Base-by-base conservation (phyloP, 2,329 filamentous ascomycete species). In the Alternaria sp. region DNA sequence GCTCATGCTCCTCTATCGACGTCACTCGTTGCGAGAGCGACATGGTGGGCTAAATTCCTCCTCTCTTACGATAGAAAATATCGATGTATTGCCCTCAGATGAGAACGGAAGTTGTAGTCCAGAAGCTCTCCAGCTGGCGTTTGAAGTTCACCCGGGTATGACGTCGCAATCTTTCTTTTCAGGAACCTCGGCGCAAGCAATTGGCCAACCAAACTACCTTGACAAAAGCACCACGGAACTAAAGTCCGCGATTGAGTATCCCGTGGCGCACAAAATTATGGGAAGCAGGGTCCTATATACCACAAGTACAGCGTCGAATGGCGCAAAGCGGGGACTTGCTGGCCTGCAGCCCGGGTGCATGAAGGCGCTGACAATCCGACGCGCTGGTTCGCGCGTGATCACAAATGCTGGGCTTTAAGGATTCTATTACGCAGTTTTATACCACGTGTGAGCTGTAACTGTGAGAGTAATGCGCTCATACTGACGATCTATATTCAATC, bases 1-100 rank as follows among this genome's bases (percentile, higher is more conserved):
- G 73, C 65, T 79, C 72, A 63, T 80, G 78, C 67, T 79, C 78
- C 73, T 80, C 79, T 58, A 80, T 75, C 14, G 74, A 73, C 22
- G 78, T 80, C 46, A 80, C 68, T 48, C 79, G 72, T 66, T 80
- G 74, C 7, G 75, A 71, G 43, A 81, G 69, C 57, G 79, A 80
- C 79, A 81, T 81, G 61, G 10, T 64, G 65, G 56, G 64, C 53
- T 27, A 22, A 54, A 38, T 27, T 22, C 40, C 12, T 25, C n/a
- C 43, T 44, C 25, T 25, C 46, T 16, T 44, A n/a, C 12, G 28
- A 28, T 45, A n/a, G 0, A 14, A 22, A 11, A 25, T 36, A 7
- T 34, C 18, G 16, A 34, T 25, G 7, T 25, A 32, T 50, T 20
- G 32, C 11, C 32, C 34, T 20, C 12, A 18, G 22, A 54, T 18